These are phyloP conservation scores for Aspergillus sp. DNA, from an alignment of 2,329 filamentous ascomycete genomes.

Conservation along the genomic window DNA sequence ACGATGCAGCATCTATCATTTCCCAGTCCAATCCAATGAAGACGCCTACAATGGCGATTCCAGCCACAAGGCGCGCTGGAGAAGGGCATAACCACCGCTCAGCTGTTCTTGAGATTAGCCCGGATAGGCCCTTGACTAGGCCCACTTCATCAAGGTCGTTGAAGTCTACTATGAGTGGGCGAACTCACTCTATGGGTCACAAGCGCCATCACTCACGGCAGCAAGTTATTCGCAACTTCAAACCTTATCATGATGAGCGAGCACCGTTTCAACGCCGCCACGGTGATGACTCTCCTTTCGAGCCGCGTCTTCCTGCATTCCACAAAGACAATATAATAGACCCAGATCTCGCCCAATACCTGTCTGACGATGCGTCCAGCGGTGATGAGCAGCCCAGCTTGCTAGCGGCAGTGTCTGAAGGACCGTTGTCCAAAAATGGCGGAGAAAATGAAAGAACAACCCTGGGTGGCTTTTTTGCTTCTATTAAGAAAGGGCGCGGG, in stretches of 20 bases:
- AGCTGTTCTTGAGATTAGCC: conserved; percentile 85
- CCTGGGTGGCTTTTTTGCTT: conserved; percentile 70
- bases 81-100: conserved; percentile 82
- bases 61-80: conserved; percentile 63
- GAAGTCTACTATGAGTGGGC: conserved; percentile 66
- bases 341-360: conserved; percentile 88
- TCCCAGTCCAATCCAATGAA: conserved; percentile 48
- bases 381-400: conserved; percentile 90
- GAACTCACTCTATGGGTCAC: conserved; percentile 78
- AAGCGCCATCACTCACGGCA: conserved; percentile 86
- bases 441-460: conserved; percentile 73
- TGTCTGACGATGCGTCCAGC: conserved; percentile 92
- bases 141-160: conserved; percentile 92
- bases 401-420: conserved; percentile 69
- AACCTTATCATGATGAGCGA: conserved; percentile 70
- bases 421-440: conserved; percentile 60
- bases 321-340: conserved; percentile 99
- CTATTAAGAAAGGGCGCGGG: conserved; percentile 74
- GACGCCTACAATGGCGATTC: conserved; percentile 64
- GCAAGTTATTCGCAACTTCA: conserved; percentile 76
- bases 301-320: conserved; percentile 78
- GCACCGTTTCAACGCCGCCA: conserved; percentile 82
- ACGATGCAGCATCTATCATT: conserved; percentile 47
- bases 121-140: conserved; percentile 72
- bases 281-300: conserved; percentile 64